phyloP scores from a whole-genome alignment of 2,329 filamentous ascomycete genomes.

The Setomelanomma holmii region DNA sequence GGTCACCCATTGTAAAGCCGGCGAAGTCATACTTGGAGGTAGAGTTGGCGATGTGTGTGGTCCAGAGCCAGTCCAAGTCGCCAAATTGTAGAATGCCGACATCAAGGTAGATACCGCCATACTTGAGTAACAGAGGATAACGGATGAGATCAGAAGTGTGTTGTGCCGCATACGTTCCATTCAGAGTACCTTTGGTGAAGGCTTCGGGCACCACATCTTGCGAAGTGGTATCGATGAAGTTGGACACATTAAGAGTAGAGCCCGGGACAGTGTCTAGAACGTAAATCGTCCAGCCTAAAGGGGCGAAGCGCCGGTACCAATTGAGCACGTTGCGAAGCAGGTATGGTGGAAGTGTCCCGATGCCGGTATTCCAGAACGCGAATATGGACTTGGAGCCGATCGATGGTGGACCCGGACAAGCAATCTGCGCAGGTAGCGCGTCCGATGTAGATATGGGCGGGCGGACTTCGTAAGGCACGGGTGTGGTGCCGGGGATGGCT shows the following conservation, averaged over 20 bases:
- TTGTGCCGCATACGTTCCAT: slow-evolving; percentile 59
- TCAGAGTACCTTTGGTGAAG: slow-evolving; percentile 59
- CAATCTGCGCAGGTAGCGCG: slow-evolving; percentile 2
- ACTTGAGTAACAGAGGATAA: slow-evolving; percentile 62
- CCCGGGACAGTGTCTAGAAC: slow-evolving; percentile 56
- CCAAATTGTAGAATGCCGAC: slow-evolving; percentile 65
- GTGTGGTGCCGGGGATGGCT: slow-evolving; percentile 15
- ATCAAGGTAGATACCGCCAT: slow-evolving; percentile 66
- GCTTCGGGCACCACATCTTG: slow-evolving; percentile 56
- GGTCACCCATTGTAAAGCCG: slow-evolving; percentile 31
- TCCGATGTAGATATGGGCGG: neutral
- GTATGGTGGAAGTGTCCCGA: slow-evolving; percentile 58
- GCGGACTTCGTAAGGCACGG: slow-evolving; percentile 5
- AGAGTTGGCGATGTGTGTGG: slow-evolving; percentile 56
- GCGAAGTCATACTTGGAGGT: slow-evolving; percentile 52
- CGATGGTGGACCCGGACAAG: slow-evolving; percentile 6
- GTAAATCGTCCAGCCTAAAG: slow-evolving; percentile 61
- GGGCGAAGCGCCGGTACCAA: slow-evolving; percentile 62
- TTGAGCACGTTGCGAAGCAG: slow-evolving; percentile 61
- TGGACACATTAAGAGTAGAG: slow-evolving; percentile 58
- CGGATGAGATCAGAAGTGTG: slow-evolving; percentile 66
- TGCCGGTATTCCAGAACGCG: slow-evolving; percentile 66
- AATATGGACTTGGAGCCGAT: slow-evolving; percentile 61
- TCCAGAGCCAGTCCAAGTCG: slow-evolving; percentile 63
- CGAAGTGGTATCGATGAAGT: slow-evolving; percentile 58